Percentiles rank a stretch among this genome's conserved stretches.
phyloP scores from a whole-genome alignment of 768 basidiomycete species.

The Amanita molliuscula region DNA sequence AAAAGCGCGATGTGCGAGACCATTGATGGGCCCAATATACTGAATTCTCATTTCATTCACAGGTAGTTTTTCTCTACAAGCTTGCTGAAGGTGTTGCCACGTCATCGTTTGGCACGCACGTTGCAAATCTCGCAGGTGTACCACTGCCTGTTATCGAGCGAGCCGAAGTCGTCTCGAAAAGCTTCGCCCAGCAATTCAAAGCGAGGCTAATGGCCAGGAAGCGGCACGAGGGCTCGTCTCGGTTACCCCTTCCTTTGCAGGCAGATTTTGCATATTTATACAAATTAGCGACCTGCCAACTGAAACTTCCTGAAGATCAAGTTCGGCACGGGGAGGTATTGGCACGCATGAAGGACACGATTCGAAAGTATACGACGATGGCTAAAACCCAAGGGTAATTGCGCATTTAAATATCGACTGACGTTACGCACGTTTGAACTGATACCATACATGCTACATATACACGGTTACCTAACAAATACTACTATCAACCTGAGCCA shows the following conservation, averaged over 20 bases:
- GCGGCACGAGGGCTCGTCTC: conserved; percentile 37
- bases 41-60: not conserved
- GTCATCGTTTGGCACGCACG: conserved; percentile 89
- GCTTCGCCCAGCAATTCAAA: conserved; percentile 84
- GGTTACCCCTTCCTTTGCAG: conserved; percentile 71
- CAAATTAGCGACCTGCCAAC: conserved; percentile 45
- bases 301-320: conserved; percentile 40
- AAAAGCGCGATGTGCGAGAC: conserved; percentile 65
- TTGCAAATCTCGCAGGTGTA: conserved; percentile 91
- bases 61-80: conserved; percentile 95
- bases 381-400: conserved; percentile 8
- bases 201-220: conserved; percentile 63
- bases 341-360: conserved; percentile 35
- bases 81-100: conserved; percentile 80
- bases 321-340: conserved; percentile 45
- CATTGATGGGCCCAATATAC: conserved; percentile 3
- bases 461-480: not conserved
- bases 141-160: conserved; percentile 77
- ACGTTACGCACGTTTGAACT: not conserved
- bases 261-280: conserved; percentile 85
- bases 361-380: conserved; percentile 11
- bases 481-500: conserved; percentile 1
- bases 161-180: conserved; percentile 78
- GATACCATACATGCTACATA: conserved; percentile 2
- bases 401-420: too few species aligned